Evolutionary conservation across 345 rosid species (phyloP), one percentile per base, ranked within the genome.

Genomic region (Viola odorata): DNA sequence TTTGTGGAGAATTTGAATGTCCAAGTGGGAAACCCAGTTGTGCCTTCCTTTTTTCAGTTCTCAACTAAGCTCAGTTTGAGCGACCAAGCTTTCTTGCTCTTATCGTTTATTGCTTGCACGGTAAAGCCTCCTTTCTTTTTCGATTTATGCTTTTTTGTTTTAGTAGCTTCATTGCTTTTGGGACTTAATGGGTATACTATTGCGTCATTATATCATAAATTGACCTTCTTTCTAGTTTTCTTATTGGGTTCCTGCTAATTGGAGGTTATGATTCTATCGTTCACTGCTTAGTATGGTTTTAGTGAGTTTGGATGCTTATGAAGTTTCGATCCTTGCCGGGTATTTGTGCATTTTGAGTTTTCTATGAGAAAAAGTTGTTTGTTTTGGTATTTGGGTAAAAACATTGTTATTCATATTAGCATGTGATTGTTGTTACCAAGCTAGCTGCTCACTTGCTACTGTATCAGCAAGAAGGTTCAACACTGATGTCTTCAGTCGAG

Each of bases 81-180:
- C 50, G 95, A 86, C 69, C 91, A 89, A 58, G 91, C 96, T 14
- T 90, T 82, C 80, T 69, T 83, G 70, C 89, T 90, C 53, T 61
- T 84, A 47, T 61, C 95, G 32, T 94, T 94, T 69, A 84, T 86
- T 53, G 91, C 86, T 65, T 89, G 86, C 84, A 83, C 91, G 87
- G 98, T 89, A 68, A 50, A 65, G n/a, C 47, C 23, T 54, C 37
- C 41, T 37, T 32, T 50, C 52, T 54, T 41, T 57, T 66, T 45
- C 41, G 17, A 12, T 6, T 45, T 41, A 40, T 48, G 53, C 49
- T 12, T 42, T 10, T 36, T 39, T 36, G 12, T 11, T 53, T 23
- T 58, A 50, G 45, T 40, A 50, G 41, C 32, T 13, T 7, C 52
- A 48, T 63, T 62, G 56, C 14, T 52, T 6, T 45, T 37, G 41